phyloP scores from a whole-genome alignment of 2,329 filamentous ascomycete species.

The Fusarium brachygibbosum region DNA sequence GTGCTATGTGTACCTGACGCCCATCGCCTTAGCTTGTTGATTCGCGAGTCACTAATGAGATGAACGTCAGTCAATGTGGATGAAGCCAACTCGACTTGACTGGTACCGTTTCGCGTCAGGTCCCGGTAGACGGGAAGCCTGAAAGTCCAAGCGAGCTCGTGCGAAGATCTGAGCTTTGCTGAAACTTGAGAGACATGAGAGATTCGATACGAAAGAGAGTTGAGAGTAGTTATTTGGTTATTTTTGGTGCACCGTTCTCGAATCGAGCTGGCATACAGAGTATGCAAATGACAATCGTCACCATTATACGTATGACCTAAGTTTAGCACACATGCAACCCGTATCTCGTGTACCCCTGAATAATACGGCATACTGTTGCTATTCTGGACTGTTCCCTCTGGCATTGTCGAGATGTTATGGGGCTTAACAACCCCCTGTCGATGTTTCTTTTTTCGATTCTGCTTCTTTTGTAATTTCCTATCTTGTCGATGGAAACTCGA shows the following conservation, averaged over 20 bases:
- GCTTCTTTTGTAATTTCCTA: slow-evolving; percentile 19
- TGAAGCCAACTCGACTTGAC: neutral
- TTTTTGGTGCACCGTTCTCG: neutral
- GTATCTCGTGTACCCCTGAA: neutral
- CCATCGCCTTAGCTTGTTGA: slow-evolving; percentile 4
- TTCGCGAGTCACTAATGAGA: slow-evolving; percentile 17
- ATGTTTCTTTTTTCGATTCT: slow-evolving; percentile 17
- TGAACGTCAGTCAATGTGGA: slow-evolving; percentile 1
- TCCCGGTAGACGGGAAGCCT: slow-evolving; percentile 7
- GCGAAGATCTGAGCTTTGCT: neutral
- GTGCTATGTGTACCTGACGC: slow-evolving; percentile 12
- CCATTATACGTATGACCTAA: slow-evolving; percentile 3
- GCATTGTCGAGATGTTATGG: neutral
- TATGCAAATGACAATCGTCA: neutral
- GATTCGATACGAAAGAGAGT: neutral
- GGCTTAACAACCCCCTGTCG: neutral
- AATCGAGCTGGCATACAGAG: neutral
- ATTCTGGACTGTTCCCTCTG: neutral
- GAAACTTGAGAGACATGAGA: neutral
- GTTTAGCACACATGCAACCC: slow-evolving; percentile 3
- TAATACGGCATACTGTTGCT: neutral
- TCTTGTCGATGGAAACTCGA: slow-evolving; percentile 14
- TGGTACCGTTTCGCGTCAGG: slow-evolving; percentile 21
- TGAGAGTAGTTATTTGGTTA: neutral
- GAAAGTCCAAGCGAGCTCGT: slow-evolving; percentile 1